These are phyloP conservation scores for Fusarium sambucinum DNA, from an alignment of 2,329 filamentous ascomycete genomes.

Conservation along the genomic window DNA sequence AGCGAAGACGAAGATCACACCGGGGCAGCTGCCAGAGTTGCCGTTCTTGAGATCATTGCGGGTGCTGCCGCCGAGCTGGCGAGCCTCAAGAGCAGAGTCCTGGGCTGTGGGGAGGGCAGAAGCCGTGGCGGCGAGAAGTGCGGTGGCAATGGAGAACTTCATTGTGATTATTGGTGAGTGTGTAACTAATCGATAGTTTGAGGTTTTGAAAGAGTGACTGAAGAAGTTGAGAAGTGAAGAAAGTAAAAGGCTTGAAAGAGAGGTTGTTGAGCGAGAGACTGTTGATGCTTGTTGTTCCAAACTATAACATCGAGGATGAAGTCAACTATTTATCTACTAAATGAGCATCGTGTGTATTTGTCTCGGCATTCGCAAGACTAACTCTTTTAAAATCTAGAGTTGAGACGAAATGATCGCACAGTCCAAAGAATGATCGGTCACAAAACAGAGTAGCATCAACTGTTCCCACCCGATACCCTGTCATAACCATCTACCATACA, in stretches of 20 bases:
- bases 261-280: slow-evolving; percentile 21
- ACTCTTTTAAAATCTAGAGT: slow-evolving; percentile 4
- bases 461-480: neutral
- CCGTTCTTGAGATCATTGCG: slow-evolving; percentile 50
- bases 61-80: slow-evolving; percentile 32
- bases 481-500: neutral
- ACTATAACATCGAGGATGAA: neutral
- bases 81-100: slow-evolving; percentile 25
- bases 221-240: slow-evolving; percentile 1
- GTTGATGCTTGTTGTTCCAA: slow-evolving; percentile 7
- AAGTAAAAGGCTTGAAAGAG: neutral
- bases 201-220: slow-evolving; percentile 7
- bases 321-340: slow-evolving; percentile 14
- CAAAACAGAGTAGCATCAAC: slow-evolving; percentile 2
- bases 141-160: slow-evolving; percentile 36
- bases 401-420: slow-evolving; percentile 11
- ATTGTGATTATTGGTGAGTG: slow-evolving; percentile 10
- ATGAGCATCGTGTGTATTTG: neutral
- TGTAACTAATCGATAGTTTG: neutral
- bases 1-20: slow-evolving; percentile 56
- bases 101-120: slow-evolving; percentile 30
- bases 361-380: slow-evolving; percentile 23
- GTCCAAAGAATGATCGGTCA: slow-evolving; percentile 1
- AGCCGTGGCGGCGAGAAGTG: slow-evolving; percentile 36
- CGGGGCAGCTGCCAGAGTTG: slow-evolving; percentile 50